Evolutionary conservation across 2,329 filamentous ascomycete genomes (phyloP).

Genomic region (Massarina eburnea): DNA sequence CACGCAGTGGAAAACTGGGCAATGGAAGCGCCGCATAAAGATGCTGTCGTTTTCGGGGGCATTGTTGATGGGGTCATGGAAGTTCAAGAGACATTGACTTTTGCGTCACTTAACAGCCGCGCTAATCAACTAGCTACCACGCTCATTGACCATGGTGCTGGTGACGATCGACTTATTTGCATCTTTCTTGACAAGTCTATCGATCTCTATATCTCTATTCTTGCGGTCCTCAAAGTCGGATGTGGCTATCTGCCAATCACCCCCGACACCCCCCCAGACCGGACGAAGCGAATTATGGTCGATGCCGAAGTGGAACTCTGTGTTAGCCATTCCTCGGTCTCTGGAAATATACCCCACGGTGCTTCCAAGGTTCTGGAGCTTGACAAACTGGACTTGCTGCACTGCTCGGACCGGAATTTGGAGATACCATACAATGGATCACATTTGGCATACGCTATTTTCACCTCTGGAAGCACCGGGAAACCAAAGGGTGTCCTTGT

Average conservation of each 20-base stretch:
- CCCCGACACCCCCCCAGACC: constrained; percentile 66
- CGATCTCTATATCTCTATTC: constrained; percentile 70
- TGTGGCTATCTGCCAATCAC: constrained; percentile 79
- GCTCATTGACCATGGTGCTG: constrained; percentile 53
- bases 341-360: constrained; percentile 8
- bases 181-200: constrained; percentile 78
- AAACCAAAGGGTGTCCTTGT: constrained; percentile 77
- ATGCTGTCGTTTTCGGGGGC: constrained; percentile 66
- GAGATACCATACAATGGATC: constrained; percentile 45
- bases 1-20: constrained; percentile 59
- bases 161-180: constrained; percentile 63
- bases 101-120: constrained; percentile 61
- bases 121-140: constrained; percentile 66
- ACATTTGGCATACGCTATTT: constrained; percentile 73
- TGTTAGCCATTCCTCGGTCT: constrained; percentile 40
- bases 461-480: constrained; percentile 82
- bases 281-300: constrained; percentile 62
- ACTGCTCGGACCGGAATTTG: constrained; percentile 42
- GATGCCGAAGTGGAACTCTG: constrained; percentile 59
- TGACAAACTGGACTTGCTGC: constrained; percentile 29
- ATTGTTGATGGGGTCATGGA: constrained; percentile 42
- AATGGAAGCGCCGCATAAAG: constrained; percentile 50
- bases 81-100: constrained; percentile 58
- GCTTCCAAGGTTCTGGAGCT: constrained; percentile 28
- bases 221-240: constrained; percentile 74